Conservation (phyloP, 1,284 basidiomycete species). For the Ceratobasidium papillatum region DNA sequence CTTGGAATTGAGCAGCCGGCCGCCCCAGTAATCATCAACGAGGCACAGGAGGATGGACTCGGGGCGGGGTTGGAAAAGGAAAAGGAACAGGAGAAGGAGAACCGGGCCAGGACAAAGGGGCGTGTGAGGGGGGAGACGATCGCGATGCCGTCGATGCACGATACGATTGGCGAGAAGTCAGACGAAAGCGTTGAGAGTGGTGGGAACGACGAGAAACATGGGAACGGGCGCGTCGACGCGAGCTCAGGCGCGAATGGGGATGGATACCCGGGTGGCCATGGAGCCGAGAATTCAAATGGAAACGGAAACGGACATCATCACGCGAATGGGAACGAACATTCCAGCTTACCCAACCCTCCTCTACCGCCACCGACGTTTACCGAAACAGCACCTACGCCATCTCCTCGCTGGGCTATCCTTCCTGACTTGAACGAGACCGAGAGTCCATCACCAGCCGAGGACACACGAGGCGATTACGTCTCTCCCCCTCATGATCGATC, state of each 20-base stretch:
- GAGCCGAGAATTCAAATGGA: conserved; percentile 5
- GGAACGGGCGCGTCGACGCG: conserved; percentile 14
- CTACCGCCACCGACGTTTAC: conserved; percentile 9
- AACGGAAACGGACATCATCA: background rate
- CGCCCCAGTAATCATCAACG: background rate
- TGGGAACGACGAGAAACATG: background rate
- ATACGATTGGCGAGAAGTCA: background rate
- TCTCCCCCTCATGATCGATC: background rate
- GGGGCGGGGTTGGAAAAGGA: background rate
- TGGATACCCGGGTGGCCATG: background rate
- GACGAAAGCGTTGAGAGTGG: background rate
- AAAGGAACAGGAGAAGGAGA: background rate
- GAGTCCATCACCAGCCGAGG: background rate
- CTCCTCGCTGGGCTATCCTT: background rate
- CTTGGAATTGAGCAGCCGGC: conserved; percentile 7
- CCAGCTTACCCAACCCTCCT: background rate
- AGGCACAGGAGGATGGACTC: conserved; percentile 15
- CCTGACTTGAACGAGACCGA: background rate
- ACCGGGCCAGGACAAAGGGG: background rate
- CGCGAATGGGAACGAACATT: background rate
- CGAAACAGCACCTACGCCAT: conserved; percentile 26
- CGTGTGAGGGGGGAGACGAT: conserved; percentile 30
- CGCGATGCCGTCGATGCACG: background rate
- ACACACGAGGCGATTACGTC: background rate
- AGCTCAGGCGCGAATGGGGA: conserved; percentile 15